A percentile compares a stretch with the other conserved stretches of the same genome.
These are phyloP conservation scores for Ogataea populi-albae DNA, from an alignment of 805 yeast species.

Conservation along the genomic window DNA sequence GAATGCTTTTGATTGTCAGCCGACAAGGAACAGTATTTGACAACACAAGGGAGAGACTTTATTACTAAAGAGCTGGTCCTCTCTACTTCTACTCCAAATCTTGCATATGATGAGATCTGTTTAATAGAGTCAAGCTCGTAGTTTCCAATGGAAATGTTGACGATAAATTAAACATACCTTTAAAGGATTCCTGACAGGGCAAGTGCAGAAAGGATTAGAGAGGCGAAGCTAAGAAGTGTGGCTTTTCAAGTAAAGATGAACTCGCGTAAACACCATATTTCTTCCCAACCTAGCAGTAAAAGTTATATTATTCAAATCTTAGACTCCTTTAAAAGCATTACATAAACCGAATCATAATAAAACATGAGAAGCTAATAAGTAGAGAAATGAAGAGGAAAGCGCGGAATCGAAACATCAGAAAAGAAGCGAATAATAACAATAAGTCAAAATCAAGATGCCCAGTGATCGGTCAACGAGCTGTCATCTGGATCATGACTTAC, in stretches of 20 bases:
- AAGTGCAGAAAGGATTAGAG: background rate
- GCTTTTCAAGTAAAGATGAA: too few species aligned
- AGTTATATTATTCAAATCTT: too few species aligned
- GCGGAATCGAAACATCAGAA: too few species aligned
- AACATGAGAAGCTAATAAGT: conserved; percentile 4
- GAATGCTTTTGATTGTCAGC: too few species aligned
- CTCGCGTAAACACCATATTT: too few species aligned
- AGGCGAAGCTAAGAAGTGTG: background rate
- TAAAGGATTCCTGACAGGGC: conserved; percentile 20
- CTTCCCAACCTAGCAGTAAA: too few species aligned
- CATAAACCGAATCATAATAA: too few species aligned
- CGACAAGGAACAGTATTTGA: conserved; percentile 1
- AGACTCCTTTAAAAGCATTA: too few species aligned
- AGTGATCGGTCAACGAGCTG: conserved; percentile 33
- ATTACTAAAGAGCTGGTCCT: conserved; percentile 2
- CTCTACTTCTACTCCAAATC: conserved; percentile 7
- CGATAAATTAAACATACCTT: conserved; percentile 39
- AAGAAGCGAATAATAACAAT: too few species aligned
- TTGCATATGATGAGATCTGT: conserved; percentile 62
- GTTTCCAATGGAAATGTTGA: conserved; percentile 49
- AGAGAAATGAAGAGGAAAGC: too few species aligned
- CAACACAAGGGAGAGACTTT: background rate
- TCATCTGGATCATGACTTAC: conserved; percentile 38
- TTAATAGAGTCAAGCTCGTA: conserved; percentile 91
- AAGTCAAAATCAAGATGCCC: conserved; percentile 25